Evolutionary conservation across 805 yeast genomes (phyloP).

Genomic region (Ogataea salicorniae): DNA sequence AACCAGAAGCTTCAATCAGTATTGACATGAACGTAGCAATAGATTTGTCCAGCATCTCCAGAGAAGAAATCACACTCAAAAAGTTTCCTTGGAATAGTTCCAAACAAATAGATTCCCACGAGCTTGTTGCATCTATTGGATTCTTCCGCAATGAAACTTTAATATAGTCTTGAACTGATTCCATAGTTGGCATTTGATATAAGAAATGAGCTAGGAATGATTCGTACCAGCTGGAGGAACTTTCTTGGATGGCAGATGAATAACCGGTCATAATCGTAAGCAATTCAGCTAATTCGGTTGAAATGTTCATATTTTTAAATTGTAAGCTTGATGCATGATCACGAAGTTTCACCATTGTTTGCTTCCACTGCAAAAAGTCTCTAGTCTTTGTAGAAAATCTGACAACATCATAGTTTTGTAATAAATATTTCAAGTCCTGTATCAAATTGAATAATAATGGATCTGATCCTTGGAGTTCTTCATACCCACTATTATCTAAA

Average conservation of each 20-base stretch:
- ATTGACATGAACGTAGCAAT: conserved; percentile 61
- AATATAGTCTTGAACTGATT: conserved; percentile 38
- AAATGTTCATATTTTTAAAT: conserved; percentile 25
- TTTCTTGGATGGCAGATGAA: conserved; percentile 42
- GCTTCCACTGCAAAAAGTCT: conserved; percentile 47
- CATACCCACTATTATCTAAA: conserved; percentile 39
- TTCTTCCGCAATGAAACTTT: conserved; percentile 30
- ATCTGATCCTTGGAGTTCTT: conserved; percentile 30
- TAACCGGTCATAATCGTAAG: conserved; percentile 43
- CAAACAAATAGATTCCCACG: conserved; percentile 53
- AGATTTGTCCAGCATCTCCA: conserved; percentile 56
- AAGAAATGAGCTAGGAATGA: conserved; percentile 37
- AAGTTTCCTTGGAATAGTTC: conserved; percentile 53
- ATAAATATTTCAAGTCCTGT: conserved; percentile 35
- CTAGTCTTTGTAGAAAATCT: conserved; percentile 33
- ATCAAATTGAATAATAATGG: conserved; percentile 33
- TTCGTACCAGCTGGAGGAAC: conserved; percentile 66
- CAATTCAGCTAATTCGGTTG: conserved; percentile 37
- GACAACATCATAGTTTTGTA: conserved; percentile 35
- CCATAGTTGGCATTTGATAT: conserved; percentile 53
- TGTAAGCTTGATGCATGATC: conserved; percentile 32
- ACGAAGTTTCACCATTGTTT: conserved; percentile 43
- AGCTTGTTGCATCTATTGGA: conserved; percentile 33
- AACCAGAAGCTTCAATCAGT: conserved; percentile 59
- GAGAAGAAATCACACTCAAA: conserved; percentile 50